Evolutionary conservation across 2,329 filamentous ascomycete genomes (phyloP), one percentile per base, ranked within the genome.

Genomic region (Helotiales sp.): DNA sequence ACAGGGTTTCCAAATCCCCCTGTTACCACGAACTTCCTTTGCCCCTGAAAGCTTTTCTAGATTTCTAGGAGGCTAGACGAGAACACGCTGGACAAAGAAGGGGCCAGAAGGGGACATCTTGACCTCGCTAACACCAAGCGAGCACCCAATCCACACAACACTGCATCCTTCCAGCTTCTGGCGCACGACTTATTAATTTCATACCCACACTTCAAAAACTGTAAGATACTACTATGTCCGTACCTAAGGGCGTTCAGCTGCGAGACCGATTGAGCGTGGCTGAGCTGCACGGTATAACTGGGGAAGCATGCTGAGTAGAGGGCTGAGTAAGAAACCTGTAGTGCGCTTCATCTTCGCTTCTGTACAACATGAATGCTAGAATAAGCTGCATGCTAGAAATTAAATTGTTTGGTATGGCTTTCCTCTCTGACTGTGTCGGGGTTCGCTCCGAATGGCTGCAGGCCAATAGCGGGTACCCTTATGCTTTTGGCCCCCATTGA

Each of bases 291-390:
- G 32, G 32, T 37, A 8, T 37, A 1, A 37, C 24, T 24, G n/a
- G 20, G 15, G 10, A 17, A 22, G 3, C 13, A 37, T 1, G 30
- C 24, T 24, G 20, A 57, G 30, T 52, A 30, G n/a, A 57, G 20
- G 20, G 54, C 54, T 57, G 54, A 57, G 54, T 40, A 57, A 57
- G 54, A 57, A 37, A 57, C n/a, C 20, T 37, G 17, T 24, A 57
- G 22, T 40, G 32, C 54, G 40, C 32, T 26, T 37, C 54, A 37
- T 24, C 8, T 17, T 37, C 40, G 32, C 30, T 24, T 57, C 20
- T 57, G 20, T 40, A 40, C 54, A 20, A 57, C 54, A 17, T 24
- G 1, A 15, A 24, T 15, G 30, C 20, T 11, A 2, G 20, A 37
- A 34, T 45, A 17, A 45, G 20, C n/a, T 37, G 20, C 26, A 30